Evolutionary conservation across 495 filamentous ascomycete species (phyloP).

Genomic region (Penicillium angulare): DNA sequence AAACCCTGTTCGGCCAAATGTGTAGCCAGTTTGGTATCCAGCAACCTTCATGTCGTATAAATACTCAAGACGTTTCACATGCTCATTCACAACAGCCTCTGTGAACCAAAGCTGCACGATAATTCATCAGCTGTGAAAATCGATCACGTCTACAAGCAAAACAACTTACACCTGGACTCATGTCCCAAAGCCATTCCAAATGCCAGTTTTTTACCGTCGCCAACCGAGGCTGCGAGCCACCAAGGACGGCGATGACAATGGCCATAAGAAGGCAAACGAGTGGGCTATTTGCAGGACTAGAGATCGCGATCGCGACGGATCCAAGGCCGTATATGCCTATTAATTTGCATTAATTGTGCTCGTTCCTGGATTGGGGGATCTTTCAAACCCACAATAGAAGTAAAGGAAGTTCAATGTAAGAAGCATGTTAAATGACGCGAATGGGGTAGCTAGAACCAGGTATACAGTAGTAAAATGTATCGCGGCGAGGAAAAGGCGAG

Average conservation of each 20-base stretch:
- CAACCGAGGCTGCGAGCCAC: constrained; percentile 50
- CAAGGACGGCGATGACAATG: constrained; percentile 48
- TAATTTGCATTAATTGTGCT: too few relatives aligned
- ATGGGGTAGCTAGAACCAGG: constrained; percentile 36
- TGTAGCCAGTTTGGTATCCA: too few relatives aligned
- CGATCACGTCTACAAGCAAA: neutral
- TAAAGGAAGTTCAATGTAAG: too few relatives aligned
- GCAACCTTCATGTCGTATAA: too few relatives aligned
- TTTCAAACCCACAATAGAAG: too few relatives aligned
- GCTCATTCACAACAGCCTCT: constrained; percentile 52
- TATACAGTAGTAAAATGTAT: constrained; percentile 56
- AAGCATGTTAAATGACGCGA: too few relatives aligned
- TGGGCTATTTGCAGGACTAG: constrained; percentile 53
- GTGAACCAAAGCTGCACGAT: constrained; percentile 46
- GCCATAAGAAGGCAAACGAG: constrained; percentile 46
- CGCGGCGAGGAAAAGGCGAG: constrained; percentile 48
- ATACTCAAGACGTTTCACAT: too few relatives aligned
- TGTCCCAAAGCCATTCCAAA: constrained; percentile 54
- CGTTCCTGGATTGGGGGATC: too few relatives aligned
- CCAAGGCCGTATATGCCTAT: too few relatives aligned
- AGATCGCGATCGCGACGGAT: constrained; percentile 48
- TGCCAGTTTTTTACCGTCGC: constrained; percentile 49
- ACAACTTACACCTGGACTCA: constrained; percentile 44
- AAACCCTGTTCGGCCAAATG: too few relatives aligned
- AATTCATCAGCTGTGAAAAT: neutral